Percentiles rank a stretch among this genome's conserved stretches.
These are phyloP conservation scores for Cucumis sativus DNA, from an alignment of 306 rosid species.

Conservation along the genomic window Cucumber_9930_V3 NC_026655.2:25121501-25122000, in stretches of 20 bases:
- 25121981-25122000: neutral
- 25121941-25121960: neutral
- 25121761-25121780: slow-evolving; percentile 10
- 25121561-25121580: neutral
- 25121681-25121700: neutral
- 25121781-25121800: neutral
- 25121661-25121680: no score
- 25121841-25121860: neutral
- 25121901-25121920: slow-evolving; percentile 1
- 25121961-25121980: neutral
- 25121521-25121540: neutral
- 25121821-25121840: slow-evolving; percentile 17
- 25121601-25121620: neutral
- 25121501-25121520: neutral
- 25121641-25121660: no score
- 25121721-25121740: slow-evolving; percentile 10
- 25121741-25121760: slow-evolving; percentile 11
- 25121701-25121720: slow-evolving; percentile 1
- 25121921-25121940: neutral
- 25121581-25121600: neutral
- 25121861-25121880: neutral
- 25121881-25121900: slow-evolving; percentile 11
- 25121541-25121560: neutral
- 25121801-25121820: slow-evolving; percentile 6
- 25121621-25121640: neutral